Evolutionary conservation across 2,329 filamentous ascomycete genomes (phyloP), one percentile per base, ranked within the genome.

Genomic region (Penicillium sp.): DNA sequence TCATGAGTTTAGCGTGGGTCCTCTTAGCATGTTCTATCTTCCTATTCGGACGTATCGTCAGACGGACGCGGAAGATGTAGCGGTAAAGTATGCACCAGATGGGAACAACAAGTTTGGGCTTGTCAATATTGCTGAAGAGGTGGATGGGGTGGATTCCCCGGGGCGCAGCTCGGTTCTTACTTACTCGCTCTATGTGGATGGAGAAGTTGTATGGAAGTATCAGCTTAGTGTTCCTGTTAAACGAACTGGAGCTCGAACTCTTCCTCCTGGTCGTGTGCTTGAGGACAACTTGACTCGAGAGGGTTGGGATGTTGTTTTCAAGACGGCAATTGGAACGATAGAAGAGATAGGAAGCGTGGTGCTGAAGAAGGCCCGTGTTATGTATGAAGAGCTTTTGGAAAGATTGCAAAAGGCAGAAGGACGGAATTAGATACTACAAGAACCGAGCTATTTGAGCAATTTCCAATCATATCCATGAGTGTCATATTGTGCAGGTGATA

Each of bases 1-100:
- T 0, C 89, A 96, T 67, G 95, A 99, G 73, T 98, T 97, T 74
- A 95, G 90, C 24, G 92, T 90, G 1, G 95, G 90, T 53, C 95
- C 95, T 0, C 73, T 99, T 51, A 96, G 88, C 71, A 96, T 98
- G 82, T 99, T 99, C 71, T 96, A 95, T 65, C 84, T 95, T 5
- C 95, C 95, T 0, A 78, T 93, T 24, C 83, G 88, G 2, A 93
- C 91, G 0, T 99, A 98, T 74, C 82, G 81, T 63, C 91, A 97
- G 74, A 85, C 83, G 1, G 91, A 96, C 63, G 82, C 87, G 1
- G 86, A 93, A 65, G 95, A 98, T 75, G 85, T 96, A 11, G 83
- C 88, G 70, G 82, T 98, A 62, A 91, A 93, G 86, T 96, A 84
- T 79, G 84, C 84, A 46, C 90, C 93, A 2, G 85, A 88, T 57